Base-by-base conservation (phyloP, 2,329 filamentous ascomycete species). In the Colletotrichum viniferum region DNA sequence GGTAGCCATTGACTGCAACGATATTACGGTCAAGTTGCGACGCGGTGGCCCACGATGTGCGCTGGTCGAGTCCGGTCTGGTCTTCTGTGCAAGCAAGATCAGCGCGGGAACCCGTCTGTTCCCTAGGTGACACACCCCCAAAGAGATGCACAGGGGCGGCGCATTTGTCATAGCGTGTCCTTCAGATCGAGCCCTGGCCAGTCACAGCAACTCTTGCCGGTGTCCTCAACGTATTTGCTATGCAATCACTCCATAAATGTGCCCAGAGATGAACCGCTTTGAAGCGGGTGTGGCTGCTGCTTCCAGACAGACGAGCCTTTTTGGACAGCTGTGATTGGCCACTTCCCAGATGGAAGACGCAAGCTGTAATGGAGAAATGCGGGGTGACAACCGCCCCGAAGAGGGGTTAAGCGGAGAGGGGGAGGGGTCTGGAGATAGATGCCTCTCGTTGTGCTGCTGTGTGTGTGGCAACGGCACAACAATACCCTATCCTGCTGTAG, bases 271-370 rank as follows among this genome's bases (percentile, higher is more conserved):
- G 71, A 61, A 65, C 61, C 61, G 72, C 68, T 67, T 74, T 56
- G 61, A 71, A 74, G 72, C 67, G 72, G 69, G 69, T 67, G 62
- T 68, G 73, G 69, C 73, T 72, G 38, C 62, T 71, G 68, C 72
- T 61, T 34, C 34, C 12, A 71, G 52, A 30, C 21, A 60, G n/a
- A 56, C 24, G 61, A 30, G 24, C 61, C 26, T 38, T 62, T 38
- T 34, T 12, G 13, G 6, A 10, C 4, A 3, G 3, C 10, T 5
- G 16, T 73, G 69, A 75, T 75, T 75, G 73, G 73, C 2, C 26
- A 6, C 24, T n/a, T 28, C n/a, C 69, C 18, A 52, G 32, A 34
- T 67, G 56, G 68, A 62, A 24, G 55, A 36, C 26, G 69, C 73
- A 67, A 36, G 48, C 36, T 32, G 16, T 48, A 56, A 75, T 75